These are phyloP conservation scores for Aristolochia contorta DNA, from an alignment of 164 flowering plant species.

Conservation along the genomic window DNA sequence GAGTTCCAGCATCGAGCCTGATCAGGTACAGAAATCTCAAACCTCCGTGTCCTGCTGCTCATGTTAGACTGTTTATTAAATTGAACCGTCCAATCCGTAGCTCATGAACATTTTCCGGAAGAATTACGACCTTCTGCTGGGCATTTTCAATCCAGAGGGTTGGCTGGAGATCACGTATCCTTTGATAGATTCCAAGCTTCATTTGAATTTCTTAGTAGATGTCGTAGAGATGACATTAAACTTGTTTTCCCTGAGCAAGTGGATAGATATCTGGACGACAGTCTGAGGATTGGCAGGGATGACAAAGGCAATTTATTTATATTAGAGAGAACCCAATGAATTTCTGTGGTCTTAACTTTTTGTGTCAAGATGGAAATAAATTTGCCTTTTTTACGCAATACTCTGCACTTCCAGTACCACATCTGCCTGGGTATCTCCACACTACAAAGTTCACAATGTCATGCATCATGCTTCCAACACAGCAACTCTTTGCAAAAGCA, in stretches of 20 bases:
- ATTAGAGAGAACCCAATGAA: slow-evolving; percentile 40
- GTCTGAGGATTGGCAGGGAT: slow-evolving; percentile 78
- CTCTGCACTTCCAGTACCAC: too few species aligned
- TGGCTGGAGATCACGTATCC: slow-evolving; percentile 96
- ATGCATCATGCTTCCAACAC: too few species aligned
- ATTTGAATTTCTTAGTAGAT: background rate
- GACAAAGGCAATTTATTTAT: slow-evolving; percentile 77
- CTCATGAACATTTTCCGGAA: slow-evolving; percentile 71
- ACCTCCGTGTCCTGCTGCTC: background rate
- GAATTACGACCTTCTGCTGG: slow-evolving; percentile 63
- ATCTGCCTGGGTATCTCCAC: too few species aligned
- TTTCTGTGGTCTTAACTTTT: background rate
- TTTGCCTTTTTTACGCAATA: too few species aligned
- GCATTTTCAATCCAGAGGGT: slow-evolving; percentile 91
- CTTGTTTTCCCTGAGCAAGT: background rate
- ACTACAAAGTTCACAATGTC: too few species aligned
- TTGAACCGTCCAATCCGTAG: slow-evolving; percentile 16
- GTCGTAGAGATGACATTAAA: background rate
- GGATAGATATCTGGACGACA: slow-evolving; percentile 68
- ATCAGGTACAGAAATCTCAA: slow-evolving; percentile 39
- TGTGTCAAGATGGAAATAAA: too few species aligned
- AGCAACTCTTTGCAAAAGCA: too few species aligned
- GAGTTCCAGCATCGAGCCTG: slow-evolving; percentile 61
- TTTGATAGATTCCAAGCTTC: slow-evolving; percentile 5
- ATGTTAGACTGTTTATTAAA: background rate